Evolutionary conservation across 1,284 basidiomycete species (phyloP).

Genomic region (Inonotus hispidus): DNA sequence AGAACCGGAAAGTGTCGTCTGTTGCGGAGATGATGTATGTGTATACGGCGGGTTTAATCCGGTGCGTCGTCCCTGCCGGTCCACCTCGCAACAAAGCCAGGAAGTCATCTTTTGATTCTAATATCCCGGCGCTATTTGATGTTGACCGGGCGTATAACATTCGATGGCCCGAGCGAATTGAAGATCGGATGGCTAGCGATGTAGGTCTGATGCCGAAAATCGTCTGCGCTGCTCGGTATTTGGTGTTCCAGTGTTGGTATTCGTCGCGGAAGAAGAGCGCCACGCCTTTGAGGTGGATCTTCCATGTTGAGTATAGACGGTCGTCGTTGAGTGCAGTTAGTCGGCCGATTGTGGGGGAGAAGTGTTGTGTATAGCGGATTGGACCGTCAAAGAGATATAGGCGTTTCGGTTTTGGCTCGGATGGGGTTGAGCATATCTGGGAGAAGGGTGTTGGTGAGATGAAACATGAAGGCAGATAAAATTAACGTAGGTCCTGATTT

Average conservation of each 20-base stretch:
- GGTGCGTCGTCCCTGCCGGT: conserved; percentile 29
- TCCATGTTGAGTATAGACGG: conserved; percentile 77
- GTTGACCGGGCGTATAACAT: conserved; percentile 69
- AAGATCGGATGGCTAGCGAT: conserved; percentile 54
- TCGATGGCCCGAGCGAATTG: conserved; percentile 64
- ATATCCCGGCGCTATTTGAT: conserved; percentile 55
- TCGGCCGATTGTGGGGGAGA: conserved; percentile 59
- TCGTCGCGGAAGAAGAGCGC: conserved; percentile 52
- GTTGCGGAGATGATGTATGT: conserved; percentile 68
- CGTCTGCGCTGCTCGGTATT: conserved; percentile 61
- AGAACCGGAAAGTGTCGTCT: conserved; percentile 70
- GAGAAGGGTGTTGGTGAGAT: background rate
- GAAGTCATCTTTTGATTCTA: conserved; percentile 43
- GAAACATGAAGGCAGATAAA: background rate
- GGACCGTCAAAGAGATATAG: conserved; percentile 70
- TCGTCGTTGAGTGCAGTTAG: conserved; percentile 55
- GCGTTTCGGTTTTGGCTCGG: conserved; percentile 33
- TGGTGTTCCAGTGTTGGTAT: conserved; percentile 59
- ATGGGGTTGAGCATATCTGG: conserved; percentile 39
- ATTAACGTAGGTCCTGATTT: background rate
- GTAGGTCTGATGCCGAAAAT: conserved; percentile 59
- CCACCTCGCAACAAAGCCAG: conserved; percentile 42
- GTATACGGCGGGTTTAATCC: conserved; percentile 73
- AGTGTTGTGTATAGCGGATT: conserved; percentile 62
- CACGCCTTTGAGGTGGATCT: conserved; percentile 61